Evolutionary conservation across 352 stramenopile species (phyloP).

Genomic region (Phytophthora constricta): DNA sequence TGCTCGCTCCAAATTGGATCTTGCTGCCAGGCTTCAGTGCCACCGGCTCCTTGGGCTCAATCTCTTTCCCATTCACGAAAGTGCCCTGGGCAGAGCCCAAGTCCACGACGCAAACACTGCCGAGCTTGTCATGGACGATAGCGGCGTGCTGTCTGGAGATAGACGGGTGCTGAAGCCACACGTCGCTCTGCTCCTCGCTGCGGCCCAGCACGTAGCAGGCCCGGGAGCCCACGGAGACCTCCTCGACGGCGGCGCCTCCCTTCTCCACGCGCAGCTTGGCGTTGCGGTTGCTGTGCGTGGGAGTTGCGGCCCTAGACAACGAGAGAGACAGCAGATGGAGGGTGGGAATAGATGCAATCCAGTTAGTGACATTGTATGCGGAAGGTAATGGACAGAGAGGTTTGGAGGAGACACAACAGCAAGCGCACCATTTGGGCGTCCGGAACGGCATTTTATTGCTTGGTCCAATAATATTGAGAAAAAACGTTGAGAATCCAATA

Average conservation of each 20-base stretch:
- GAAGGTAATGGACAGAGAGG: no score
- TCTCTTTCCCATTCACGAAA: slow-evolving; percentile 77
- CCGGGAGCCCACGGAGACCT: slow-evolving; percentile 51
- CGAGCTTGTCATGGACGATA: slow-evolving; percentile 70
- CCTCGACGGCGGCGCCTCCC: slow-evolving; percentile 48
- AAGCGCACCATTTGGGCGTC: slow-evolving; percentile 31
- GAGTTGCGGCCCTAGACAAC: slow-evolving; percentile 53
- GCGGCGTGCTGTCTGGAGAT: slow-evolving; percentile 85
- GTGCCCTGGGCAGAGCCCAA: slow-evolving; percentile 86
- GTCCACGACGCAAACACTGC: slow-evolving; percentile 68
- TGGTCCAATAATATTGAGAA: slow-evolving; percentile 12
- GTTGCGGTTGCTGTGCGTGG: slow-evolving; percentile 47
- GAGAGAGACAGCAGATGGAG: no score
- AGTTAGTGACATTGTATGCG: no score
- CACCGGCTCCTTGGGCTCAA: slow-evolving; percentile 53
- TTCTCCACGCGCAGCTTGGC: slow-evolving; percentile 65
- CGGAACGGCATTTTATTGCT: slow-evolving; percentile 11
- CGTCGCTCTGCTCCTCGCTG: slow-evolving; percentile 79
- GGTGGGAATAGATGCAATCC: no score
- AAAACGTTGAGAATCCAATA: no score
- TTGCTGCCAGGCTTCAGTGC: slow-evolving; percentile 52
- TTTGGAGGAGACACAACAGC: background rate
- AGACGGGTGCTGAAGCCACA: slow-evolving; percentile 78
- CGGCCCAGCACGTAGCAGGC: slow-evolving; percentile 79
- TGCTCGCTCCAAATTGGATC: slow-evolving; percentile 70